phyloP scores from a whole-genome alignment of 352 stramenopile genomes.

The Pythium coloratum region DNA sequence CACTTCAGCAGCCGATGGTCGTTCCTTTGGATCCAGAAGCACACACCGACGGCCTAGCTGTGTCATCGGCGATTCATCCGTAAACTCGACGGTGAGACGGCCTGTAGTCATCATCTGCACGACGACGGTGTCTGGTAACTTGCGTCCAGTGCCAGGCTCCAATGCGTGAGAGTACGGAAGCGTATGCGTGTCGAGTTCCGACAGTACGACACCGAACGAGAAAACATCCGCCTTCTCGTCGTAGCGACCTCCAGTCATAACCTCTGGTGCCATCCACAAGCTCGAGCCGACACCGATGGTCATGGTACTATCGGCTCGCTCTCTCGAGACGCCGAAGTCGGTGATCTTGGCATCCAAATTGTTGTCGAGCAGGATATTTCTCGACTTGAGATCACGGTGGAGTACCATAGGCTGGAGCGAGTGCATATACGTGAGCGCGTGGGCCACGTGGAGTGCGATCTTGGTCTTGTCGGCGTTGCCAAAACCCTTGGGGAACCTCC shows the following conservation, averaged over 20 bases:
- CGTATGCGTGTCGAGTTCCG: conserved; percentile 53
- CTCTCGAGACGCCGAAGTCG: conserved; percentile 22
- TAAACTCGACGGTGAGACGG: conserved; percentile 21
- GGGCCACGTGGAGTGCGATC: conserved; percentile 20
- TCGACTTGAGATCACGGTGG: conserved; percentile 19
- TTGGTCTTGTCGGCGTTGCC: conserved; percentile 12
- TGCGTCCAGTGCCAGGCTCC: conserved; percentile 12
- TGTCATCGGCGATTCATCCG: not conserved
- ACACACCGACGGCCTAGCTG: conserved; percentile 18
- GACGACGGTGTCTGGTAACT: conserved; percentile 21
- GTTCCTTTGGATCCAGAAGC: conserved; percentile 13
- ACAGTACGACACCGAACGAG: conserved; percentile 56
- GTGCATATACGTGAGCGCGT: conserved; percentile 21
- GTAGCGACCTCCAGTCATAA: conserved; percentile 28
- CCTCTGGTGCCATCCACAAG: conserved; percentile 36
- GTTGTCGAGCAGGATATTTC: conserved; percentile 18
- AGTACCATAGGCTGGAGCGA: conserved; percentile 12
- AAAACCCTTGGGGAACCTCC: conserved; percentile 4
- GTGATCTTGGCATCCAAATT: conserved; percentile 20
- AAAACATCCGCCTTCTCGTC: conserved; percentile 27
- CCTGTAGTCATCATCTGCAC: conserved; percentile 14
- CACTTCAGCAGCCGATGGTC: conserved; percentile 17
- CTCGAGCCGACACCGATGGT: conserved; percentile 20
- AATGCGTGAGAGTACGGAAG: conserved; percentile 39
- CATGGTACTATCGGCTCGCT: conserved; percentile 18